phyloP scores from a whole-genome alignment of 768 basidiomycete species.

The Agaricus subrufescens region DNA sequence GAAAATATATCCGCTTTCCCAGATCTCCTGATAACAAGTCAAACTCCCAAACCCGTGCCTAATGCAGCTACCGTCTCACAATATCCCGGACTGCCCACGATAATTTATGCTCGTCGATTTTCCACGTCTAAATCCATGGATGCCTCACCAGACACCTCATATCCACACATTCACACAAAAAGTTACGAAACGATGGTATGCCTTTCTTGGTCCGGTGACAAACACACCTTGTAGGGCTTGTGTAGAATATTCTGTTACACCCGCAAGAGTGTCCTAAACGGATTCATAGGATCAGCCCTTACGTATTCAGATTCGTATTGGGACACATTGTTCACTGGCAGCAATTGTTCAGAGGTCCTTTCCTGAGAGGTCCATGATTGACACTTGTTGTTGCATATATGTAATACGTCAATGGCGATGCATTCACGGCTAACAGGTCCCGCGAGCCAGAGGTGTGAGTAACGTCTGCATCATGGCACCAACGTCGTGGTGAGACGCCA shows the following conservation, averaged over 20 bases:
- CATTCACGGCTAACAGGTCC: too few relatives aligned
- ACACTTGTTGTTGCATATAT: neutral
- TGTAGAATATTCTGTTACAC: slow-evolving; percentile 25
- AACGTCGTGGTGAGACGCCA: neutral
- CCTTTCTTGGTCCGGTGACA: slow-evolving; percentile 28
- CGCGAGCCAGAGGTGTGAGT: neutral
- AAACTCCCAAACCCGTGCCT: neutral
- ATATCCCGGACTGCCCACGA: slow-evolving; percentile 1
- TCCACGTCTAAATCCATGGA: slow-evolving; percentile 23
- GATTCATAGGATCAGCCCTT: slow-evolving; percentile 19
- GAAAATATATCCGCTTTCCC: slow-evolving; percentile 5
- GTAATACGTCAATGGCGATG: neutral
- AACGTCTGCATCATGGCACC: neutral
- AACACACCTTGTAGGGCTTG: slow-evolving; percentile 26
- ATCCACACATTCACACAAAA: slow-evolving; percentile 14
- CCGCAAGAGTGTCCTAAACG: slow-evolving; percentile 26
- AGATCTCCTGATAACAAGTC: neutral
- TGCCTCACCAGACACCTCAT: slow-evolving; percentile 21
- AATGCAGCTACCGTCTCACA: neutral
- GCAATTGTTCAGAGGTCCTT: slow-evolving; percentile 27
- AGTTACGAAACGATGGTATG: slow-evolving; percentile 23
- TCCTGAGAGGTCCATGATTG: slow-evolving; percentile 24
- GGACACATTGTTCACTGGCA: slow-evolving; percentile 16
- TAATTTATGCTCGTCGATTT: slow-evolving; percentile 2
- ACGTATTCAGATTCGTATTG: neutral